phyloP scores from a whole-genome alignment of 2,329 filamentous ascomycete species.

The Monosporascus sp. region DNA sequence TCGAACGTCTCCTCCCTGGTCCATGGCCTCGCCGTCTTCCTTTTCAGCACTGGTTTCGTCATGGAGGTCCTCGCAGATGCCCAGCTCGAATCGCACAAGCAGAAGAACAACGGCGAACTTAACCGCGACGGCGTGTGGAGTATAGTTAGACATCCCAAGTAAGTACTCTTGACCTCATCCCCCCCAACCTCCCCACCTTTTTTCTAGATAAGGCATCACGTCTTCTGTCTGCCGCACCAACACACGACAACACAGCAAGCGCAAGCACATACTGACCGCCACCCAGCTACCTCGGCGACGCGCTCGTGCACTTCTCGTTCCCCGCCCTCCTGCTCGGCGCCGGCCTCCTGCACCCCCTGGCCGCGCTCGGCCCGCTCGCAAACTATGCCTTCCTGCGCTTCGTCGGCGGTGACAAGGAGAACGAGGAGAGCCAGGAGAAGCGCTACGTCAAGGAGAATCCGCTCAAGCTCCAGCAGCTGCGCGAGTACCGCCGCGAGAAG shows the following conservation, averaged over 20 bases:
- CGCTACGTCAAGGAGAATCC: slow-evolving; percentile 47
- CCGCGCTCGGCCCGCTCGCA: slow-evolving; percentile 49
- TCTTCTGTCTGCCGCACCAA: not conserved
- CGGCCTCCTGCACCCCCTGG: slow-evolving; percentile 49
- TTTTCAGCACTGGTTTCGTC: slow-evolving; percentile 52
- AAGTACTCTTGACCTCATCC: slow-evolving; percentile 20
- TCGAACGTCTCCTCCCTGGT: slow-evolving; percentile 18
- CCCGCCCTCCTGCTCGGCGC: slow-evolving; percentile 51
- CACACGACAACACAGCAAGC: too few species aligned
- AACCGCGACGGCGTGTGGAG: slow-evolving; percentile 57
- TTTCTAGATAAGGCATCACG: too few species aligned
- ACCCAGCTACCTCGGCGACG: slow-evolving; percentile 55
- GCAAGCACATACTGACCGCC: too few species aligned
- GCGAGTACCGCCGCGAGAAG: slow-evolving; percentile 47
- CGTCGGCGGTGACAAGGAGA: slow-evolving; percentile 52
- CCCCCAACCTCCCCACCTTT: too few species aligned
- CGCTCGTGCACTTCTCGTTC: slow-evolving; percentile 55
- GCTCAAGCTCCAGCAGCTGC: slow-evolving; percentile 48
- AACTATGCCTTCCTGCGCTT: slow-evolving; percentile 56
- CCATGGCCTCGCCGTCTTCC: slow-evolving; percentile 43
- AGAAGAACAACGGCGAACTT: slow-evolving; percentile 33
- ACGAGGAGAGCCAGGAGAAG: slow-evolving; percentile 45
- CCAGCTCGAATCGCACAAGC: slow-evolving; percentile 49
- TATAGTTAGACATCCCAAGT: slow-evolving; percentile 59
- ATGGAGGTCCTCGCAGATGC: slow-evolving; percentile 53